These are phyloP conservation scores for Myochromella boudieri DNA, from an alignment of 768 basidiomycete genomes.

Conservation along the genomic window DNA sequence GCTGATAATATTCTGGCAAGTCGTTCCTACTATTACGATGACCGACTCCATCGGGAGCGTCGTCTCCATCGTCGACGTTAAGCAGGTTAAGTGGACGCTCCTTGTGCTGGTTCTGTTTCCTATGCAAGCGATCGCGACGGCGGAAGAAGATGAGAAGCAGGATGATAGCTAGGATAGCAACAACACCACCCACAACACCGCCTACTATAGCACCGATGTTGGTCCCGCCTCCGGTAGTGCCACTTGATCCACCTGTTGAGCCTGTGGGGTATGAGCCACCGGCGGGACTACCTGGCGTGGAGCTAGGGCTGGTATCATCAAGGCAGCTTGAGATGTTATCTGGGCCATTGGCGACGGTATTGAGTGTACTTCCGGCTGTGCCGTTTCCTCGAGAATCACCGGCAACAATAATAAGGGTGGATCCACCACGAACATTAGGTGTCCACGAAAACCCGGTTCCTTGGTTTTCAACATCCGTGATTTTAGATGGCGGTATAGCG, in stretches of 20 bases:
- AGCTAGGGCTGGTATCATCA: conserved; percentile 62
- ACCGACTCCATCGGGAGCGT: conserved; percentile 21
- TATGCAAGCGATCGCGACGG: conserved; percentile 25
- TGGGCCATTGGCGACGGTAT: conserved; percentile 53
- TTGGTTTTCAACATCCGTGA: conserved; percentile 41
- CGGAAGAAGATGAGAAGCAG: conserved; percentile 23
- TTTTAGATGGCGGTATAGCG: conserved; percentile 48
- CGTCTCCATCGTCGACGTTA: conserved; percentile 58
- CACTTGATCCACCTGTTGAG: conserved; percentile 22
- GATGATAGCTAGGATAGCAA: conserved; percentile 17
- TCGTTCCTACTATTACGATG: conserved; percentile 34
- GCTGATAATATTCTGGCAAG: conserved; percentile 70
- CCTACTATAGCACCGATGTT: conserved; percentile 29
- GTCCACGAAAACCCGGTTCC: conserved; percentile 74
- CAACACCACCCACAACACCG: conserved; percentile 25
- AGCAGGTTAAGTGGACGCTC: conserved; percentile 71
- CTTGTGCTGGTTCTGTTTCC: conserved; percentile 42
- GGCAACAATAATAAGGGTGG: conserved; percentile 63
- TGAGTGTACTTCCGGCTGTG: conserved; percentile 61
- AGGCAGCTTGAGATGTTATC: conserved; percentile 56
- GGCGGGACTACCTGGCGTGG: conserved; percentile 74
- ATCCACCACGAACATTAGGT: conserved; percentile 61
- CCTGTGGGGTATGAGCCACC: conserved; percentile 70
- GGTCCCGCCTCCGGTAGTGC: conserved; percentile 29
- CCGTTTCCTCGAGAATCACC: conserved; percentile 70